phyloP scores from a whole-genome alignment of 2,329 filamentous ascomycete species.

The Helminthosporium solani region DNA sequence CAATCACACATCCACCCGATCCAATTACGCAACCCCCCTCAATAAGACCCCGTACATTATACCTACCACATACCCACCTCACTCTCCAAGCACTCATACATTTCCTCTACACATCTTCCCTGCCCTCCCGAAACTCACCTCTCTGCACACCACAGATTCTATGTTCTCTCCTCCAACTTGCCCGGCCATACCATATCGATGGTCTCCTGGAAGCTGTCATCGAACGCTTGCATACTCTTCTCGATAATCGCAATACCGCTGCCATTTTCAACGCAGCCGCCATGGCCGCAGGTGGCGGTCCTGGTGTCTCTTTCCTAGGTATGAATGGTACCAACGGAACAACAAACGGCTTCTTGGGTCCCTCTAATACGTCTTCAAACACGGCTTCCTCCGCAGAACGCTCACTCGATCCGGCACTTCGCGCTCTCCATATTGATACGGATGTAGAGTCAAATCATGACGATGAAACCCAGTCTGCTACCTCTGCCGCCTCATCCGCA shows the following conservation, averaged over 20 bases:
- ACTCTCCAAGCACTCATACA: conserved; percentile 89
- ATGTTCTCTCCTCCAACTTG: conserved; percentile 90
- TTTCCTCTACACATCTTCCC: conserved; percentile 88
- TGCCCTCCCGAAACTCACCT: conserved; percentile 72
- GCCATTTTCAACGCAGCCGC: conserved; percentile 98
- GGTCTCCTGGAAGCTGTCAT: conserved; percentile 90
- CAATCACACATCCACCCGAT: conserved; percentile 54
- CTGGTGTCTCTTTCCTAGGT: conserved; percentile 67
- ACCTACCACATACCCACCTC: conserved; percentile 86
- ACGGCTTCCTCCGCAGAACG: conserved; percentile 19
- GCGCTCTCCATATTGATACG: conserved; percentile 53
- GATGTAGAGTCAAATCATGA: conserved; percentile 41
- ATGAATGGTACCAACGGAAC: conserved; percentile 35
- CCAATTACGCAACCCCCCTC: conserved; percentile 55
- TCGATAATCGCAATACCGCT: conserved; percentile 91
- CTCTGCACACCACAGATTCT: conserved; percentile 93
- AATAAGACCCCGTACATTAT: conserved; percentile 81
- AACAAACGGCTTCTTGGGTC: conserved; percentile 21
- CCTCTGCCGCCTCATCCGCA: conserved; percentile 30
- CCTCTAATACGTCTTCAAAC: conserved; percentile 5
- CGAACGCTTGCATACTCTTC: conserved; percentile 80
- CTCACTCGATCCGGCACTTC: conserved; percentile 36
- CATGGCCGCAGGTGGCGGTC: conserved; percentile 93
- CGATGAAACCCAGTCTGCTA: conserved; percentile 40
- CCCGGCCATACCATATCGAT: conserved; percentile 89